Evolutionary conservation across 2,329 filamentous ascomycete species (phyloP).

Genomic region (Phialophora macrospora): DNA sequence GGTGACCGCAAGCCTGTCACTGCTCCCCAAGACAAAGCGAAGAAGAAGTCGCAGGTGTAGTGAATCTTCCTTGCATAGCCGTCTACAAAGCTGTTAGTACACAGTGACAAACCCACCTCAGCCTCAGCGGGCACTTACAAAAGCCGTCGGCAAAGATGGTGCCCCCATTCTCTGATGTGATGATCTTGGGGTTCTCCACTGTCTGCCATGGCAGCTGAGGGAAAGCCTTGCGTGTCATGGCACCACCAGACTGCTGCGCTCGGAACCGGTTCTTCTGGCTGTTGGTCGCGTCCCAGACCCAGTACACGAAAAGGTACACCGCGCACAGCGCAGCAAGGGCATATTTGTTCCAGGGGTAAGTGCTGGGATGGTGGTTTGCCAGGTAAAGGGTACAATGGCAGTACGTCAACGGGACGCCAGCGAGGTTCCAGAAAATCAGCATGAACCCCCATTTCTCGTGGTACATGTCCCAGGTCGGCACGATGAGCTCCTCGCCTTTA

Average conservation of each 20-base stretch:
- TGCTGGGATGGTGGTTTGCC: slow-evolving; percentile 77
- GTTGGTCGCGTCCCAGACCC: slow-evolving; percentile 90
- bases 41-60: slow-evolving; percentile 80
- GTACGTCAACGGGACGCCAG: slow-evolving; percentile 87
- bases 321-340: slow-evolving; percentile 68
- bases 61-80: slow-evolving; percentile 78
- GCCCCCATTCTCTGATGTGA: slow-evolving; percentile 73
- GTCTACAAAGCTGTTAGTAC: slow-evolving; percentile 50
- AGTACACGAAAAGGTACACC: slow-evolving; percentile 82
- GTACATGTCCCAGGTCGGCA: slow-evolving; percentile 94
- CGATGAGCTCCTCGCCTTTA: slow-evolving; percentile 89
- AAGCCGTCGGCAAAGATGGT: slow-evolving; percentile 83
- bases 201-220: slow-evolving; percentile 89
- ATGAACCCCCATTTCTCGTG: slow-evolving; percentile 97
- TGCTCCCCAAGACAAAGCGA: slow-evolving; percentile 77
- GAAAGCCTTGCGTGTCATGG: slow-evolving; percentile 73
- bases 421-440: slow-evolving; percentile 97
- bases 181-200: slow-evolving; percentile 77
- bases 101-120: neutral
- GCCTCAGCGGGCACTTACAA: slow-evolving; percentile 58
- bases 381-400: slow-evolving; percentile 92
- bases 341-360: slow-evolving; percentile 76
- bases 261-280: slow-evolving; percentile 94
- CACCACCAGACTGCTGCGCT: slow-evolving; percentile 73
- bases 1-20: slow-evolving; percentile 80